Percentiles rank a stretch among this genome's conserved stretches.
Evolutionary conservation across 768 basidiomycete species (phyloP).

Genomic region (Symmetrospora coprosmae): DNA sequence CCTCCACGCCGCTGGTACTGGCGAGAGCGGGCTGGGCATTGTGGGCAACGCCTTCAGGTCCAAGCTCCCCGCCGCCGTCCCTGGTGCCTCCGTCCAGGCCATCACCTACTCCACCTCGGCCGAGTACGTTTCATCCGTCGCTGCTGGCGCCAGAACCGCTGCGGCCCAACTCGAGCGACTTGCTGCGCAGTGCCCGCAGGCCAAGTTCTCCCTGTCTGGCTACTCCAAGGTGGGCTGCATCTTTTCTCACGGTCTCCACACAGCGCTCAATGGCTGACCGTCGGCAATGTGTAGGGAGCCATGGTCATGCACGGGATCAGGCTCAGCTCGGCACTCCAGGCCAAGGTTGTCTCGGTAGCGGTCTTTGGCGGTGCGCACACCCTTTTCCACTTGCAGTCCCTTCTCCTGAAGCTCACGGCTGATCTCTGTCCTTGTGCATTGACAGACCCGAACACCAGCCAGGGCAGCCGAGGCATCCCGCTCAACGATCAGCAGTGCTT

Average conservation of each 20-base stretch:
- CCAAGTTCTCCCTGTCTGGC: constrained; percentile 9
- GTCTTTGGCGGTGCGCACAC: constrained; percentile 19
- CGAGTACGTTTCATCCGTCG: constrained; percentile 17
- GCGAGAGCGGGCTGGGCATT: constrained; percentile 18
- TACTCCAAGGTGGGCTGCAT: constrained; percentile 3
- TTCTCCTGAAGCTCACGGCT: too few species aligned
- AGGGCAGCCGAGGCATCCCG: neutral
- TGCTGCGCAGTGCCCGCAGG: constrained; percentile 16
- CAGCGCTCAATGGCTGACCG: too few species aligned
- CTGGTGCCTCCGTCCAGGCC: constrained; percentile 5
- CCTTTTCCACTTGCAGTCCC: too few species aligned
- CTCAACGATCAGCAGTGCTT: neutral
- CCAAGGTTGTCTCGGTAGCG: neutral
- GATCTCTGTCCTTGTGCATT: neutral
- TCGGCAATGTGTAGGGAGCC: constrained; percentile 3
- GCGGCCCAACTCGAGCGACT: neutral
- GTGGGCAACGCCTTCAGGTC: constrained; percentile 10
- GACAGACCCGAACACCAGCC: constrained; percentile 4
- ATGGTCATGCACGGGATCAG: constrained; percentile 6
- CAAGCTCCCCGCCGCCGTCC: neutral
- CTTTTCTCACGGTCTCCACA: neutral
- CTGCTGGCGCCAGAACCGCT: neutral
- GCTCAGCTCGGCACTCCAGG: neutral
- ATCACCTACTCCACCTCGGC: constrained; percentile 16
- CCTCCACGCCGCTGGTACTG: constrained; percentile 15